Conservation (phyloP, 495 filamentous ascomycete genomes). For the Cudoniella acicularis region DNA sequence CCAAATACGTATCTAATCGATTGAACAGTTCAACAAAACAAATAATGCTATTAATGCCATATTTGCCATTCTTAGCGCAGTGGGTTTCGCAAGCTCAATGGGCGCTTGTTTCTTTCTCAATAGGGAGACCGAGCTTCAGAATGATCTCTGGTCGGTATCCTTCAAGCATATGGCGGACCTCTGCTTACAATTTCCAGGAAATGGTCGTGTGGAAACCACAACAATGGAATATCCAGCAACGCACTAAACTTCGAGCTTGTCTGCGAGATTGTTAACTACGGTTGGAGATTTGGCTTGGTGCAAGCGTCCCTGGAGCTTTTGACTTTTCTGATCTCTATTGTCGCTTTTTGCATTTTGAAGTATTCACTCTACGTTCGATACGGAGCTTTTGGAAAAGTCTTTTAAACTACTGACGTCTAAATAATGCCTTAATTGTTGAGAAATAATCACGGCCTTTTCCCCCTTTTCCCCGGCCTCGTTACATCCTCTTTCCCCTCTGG, state of each 20-base stretch:
- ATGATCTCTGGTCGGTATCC: conserved; percentile 14
- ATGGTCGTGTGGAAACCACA: conserved; percentile 16
- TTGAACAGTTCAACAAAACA: conserved; percentile 13
- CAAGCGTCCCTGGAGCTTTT: conserved; percentile 18
- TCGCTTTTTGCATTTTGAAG: conserved; percentile 15
- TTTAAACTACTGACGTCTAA: not conserved
- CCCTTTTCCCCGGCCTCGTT: not conserved
- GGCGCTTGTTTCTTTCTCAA: conserved; percentile 16
- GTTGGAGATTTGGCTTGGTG: conserved; percentile 16
- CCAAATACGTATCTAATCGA: no score
- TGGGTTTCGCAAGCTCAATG: conserved; percentile 17
- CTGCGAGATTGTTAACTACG: conserved; percentile 16
- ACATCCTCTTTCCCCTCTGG: not conserved
- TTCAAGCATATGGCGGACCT: not conserved
- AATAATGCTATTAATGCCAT: conserved; percentile 15
- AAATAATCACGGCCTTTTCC: not conserved
- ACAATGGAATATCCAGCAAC: conserved; percentile 13
- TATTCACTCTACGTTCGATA: conserved; percentile 14
- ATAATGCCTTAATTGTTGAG: not conserved
- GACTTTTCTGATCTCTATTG: conserved; percentile 16
- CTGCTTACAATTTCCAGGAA: conserved; percentile 3
- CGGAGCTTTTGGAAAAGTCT: conserved; percentile 14
- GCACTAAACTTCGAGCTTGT: conserved; percentile 12
- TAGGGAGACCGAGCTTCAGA: conserved; percentile 3
- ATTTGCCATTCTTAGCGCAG: conserved; percentile 12